Base-by-base conservation (phyloP, 2,329 filamentous ascomycete species). In the Ascochyta koolunga region DNA sequence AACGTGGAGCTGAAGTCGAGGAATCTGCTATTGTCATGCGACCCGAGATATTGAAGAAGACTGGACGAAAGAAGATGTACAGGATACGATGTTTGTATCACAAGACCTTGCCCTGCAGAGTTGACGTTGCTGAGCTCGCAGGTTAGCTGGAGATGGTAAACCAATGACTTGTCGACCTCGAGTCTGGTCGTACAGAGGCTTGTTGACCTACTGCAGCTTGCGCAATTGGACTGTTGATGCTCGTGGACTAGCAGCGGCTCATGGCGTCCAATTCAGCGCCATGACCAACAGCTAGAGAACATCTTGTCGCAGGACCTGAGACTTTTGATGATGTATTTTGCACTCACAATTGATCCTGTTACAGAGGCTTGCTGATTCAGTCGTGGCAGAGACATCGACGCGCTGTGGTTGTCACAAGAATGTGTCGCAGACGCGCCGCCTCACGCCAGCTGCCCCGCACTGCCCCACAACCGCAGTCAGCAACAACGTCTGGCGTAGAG, bases 1-100 rank as follows among this genome's bases (percentile, higher is more conserved):
- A 50, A 37, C 47, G 29, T 42, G 37, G 19, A 40, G 58, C 38
- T 51, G 37, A 19, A 37, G 35, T 15, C 5, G 18, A 43, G n/a
- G 10, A 22, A 16, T 29, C 21, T 42, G 33, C 25, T 19, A 18
- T 44, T 32, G 31, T 44, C 22, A 45, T 35, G 35, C 39, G 35
- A 36, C 35, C n/a, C 13, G 37, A 19, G 2, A 9, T 2, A 15
- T 24, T 7, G 22, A 39, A 37, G 21, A 16, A 9, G 5, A 45
- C 9, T 54, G 31, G 18, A 35, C 10, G 15, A 22, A 16, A n/a
- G 24, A 25, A 22, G 1, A 31, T 16, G 35, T 36, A 24, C 24
- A 16, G 36, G 31, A 40, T 29, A 43, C 39, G 33, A 29, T 16
- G 13, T 16, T 27, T 13, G 44, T 40, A 22, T 29, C 35, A 49